A percentile compares a stretch with the other conserved stretches of the same genome.
phyloP scores from a whole-genome alignment of 768 basidiomycete genomes.

The Rhodosporidiobolus odoratus region DNA sequence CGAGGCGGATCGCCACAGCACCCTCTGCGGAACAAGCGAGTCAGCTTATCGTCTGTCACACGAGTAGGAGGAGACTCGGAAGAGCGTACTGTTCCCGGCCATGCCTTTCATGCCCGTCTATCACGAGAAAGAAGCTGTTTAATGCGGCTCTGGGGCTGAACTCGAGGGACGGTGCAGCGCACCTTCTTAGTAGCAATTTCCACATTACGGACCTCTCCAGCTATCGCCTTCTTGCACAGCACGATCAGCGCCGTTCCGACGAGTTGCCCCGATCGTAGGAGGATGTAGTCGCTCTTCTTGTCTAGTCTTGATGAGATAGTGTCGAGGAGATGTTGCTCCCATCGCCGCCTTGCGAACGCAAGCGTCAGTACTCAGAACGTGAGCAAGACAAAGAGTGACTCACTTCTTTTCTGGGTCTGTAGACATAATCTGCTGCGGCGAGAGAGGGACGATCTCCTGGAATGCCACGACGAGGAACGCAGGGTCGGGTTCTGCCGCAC shows the following conservation, averaged over 20 bases:
- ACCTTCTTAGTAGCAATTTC: slow-evolving; percentile 90
- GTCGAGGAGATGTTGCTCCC: slow-evolving; percentile 78
- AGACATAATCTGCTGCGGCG: slow-evolving; percentile 78
- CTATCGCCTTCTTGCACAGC: slow-evolving; percentile 69
- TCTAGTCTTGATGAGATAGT: slow-evolving; percentile 66
- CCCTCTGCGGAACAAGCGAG: slow-evolving; percentile 54
- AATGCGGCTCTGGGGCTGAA: background rate
- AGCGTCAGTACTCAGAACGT: background rate
- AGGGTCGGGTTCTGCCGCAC: slow-evolving; percentile 54
- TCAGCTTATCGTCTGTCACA: background rate
- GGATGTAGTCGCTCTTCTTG: slow-evolving; percentile 67
- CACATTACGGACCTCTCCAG: slow-evolving; percentile 77
- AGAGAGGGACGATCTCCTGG: slow-evolving; percentile 95
- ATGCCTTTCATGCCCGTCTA: slow-evolving; percentile 63
- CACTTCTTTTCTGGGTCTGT: slow-evolving; percentile 41
- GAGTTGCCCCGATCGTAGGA: slow-evolving; percentile 91
- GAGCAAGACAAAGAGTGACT: background rate
- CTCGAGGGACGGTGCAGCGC: slow-evolving; percentile 8
- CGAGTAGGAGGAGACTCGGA: background rate
- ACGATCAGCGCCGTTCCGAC: slow-evolving; percentile 91
- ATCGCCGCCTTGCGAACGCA: slow-evolving; percentile 60
- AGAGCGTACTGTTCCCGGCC: slow-evolving; percentile 67
- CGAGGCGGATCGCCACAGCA: slow-evolving; percentile 85
- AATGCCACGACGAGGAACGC: slow-evolving; percentile 88
- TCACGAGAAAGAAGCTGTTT: background rate